phyloP scores from a whole-genome alignment of 345 rosid genomes.

The Corymbia maculata region DNA sequence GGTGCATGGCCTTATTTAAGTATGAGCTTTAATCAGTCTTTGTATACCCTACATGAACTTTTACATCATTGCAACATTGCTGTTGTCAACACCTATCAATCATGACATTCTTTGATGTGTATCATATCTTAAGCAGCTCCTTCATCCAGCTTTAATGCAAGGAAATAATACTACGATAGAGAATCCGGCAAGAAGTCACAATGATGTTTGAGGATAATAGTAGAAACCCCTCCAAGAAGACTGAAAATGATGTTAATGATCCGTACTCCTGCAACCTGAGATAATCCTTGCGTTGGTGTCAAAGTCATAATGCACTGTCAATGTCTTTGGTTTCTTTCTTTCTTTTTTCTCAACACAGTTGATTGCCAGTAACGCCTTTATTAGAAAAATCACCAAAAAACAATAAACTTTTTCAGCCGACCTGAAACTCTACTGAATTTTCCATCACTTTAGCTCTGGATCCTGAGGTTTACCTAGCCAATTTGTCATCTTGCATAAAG shows the following conservation, averaged over 20 bases:
- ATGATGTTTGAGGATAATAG: not conserved
- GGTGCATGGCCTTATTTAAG: not conserved
- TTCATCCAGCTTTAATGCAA: not conserved
- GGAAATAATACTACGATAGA: not conserved
- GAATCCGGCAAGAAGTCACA: not conserved
- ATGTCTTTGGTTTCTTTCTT: not conserved
- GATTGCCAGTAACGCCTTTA: not conserved
- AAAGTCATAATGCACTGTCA: not conserved
- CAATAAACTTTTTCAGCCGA: not conserved
- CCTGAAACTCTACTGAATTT: not conserved
- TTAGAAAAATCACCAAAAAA: not conserved
- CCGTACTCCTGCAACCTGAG: not conserved
- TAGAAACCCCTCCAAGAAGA: not conserved
- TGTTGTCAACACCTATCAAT: no score
- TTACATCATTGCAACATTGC: no score
- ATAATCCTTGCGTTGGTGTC: not conserved
- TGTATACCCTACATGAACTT: not conserved
- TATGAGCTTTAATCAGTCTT: not conserved
- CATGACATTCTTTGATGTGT: not conserved
- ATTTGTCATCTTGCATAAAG: not conserved
- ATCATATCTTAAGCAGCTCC: not conserved
- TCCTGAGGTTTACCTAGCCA: not conserved
- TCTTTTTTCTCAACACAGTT: not conserved
- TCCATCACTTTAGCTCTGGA: not conserved
- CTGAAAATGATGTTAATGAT: not conserved